Evolutionary conservation across 306 rosid genomes (phyloP).

Genomic region (Cyclanthera cordifolia): DNA sequence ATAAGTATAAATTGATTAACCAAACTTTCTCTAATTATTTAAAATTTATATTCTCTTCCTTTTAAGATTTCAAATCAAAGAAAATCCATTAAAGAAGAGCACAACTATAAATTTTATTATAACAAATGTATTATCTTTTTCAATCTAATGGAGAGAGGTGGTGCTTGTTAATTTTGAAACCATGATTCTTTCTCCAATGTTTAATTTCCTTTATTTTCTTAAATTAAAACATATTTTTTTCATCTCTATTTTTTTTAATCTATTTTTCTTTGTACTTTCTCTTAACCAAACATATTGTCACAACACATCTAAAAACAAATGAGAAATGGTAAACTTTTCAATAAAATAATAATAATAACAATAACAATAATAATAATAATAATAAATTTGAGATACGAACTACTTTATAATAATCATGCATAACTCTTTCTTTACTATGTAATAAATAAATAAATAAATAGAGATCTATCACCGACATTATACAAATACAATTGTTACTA

Average conservation of each 20-base stretch:
- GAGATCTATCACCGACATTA: conserved; percentile 36
- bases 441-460: conserved; percentile 59
- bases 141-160: neutral
- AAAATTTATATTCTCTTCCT: neutral
- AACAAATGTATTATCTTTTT: neutral
- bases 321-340: neutral
- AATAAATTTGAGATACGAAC: too few species aligned
- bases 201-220: neutral
- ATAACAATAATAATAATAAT: too few species aligned
- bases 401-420: too few species aligned
- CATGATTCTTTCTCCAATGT: neutral
- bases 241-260: neutral
- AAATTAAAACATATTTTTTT: neutral
- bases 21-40: too few species aligned
- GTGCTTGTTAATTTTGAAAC: neutral
- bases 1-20: too few species aligned
- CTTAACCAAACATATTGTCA: neutral
- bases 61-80: too few species aligned
- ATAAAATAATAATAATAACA: too few species aligned
- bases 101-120: neutral
- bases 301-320: neutral
- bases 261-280: neutral
- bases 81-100: too few species aligned
- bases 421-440: too few species aligned
- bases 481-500: conserved; percentile 10